Conservation (phyloP, 164 flowering plant species). For the Brasenia schreberi region DNA sequence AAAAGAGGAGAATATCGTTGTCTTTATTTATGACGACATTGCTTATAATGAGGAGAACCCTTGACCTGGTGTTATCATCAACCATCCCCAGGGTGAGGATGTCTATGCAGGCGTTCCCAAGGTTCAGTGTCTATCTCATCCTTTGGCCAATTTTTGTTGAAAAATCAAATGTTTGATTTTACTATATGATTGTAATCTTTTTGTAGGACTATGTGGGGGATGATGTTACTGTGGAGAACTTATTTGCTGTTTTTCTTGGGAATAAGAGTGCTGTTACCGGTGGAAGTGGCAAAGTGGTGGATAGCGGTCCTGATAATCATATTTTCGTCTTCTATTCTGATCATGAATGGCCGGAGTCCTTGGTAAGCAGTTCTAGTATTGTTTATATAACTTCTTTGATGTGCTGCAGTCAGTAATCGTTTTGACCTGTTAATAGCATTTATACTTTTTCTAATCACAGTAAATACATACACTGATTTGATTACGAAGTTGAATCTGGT, state of each 20-base stretch:
- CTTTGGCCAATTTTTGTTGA: background rate
- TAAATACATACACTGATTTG: no score
- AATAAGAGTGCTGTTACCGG: constrained; percentile 64
- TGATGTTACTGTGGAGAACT: constrained; percentile 54
- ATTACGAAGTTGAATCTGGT: background rate
- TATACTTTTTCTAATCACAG: background rate
- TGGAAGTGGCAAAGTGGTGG: constrained; percentile 81
- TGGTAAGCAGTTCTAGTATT: constrained; percentile 32
- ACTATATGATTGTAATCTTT: background rate
- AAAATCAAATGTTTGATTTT: background rate
- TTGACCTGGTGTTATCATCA: constrained; percentile 67
- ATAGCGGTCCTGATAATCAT: constrained; percentile 72
- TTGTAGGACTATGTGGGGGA: constrained; percentile 76
- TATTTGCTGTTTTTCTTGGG: constrained; percentile 72
- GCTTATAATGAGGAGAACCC: constrained; percentile 67
- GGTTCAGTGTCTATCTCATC: constrained; percentile 24
- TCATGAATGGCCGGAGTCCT: constrained; percentile 96
- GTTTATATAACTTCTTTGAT: background rate
- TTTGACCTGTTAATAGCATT: background rate
- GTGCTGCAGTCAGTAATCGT: no score
- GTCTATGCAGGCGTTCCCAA: constrained; percentile 83
- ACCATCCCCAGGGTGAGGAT: constrained; percentile 63
- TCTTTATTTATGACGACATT: constrained; percentile 90
- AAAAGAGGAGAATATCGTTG: constrained; percentile 80
- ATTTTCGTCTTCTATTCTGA: constrained; percentile 68